These are phyloP conservation scores for Canariomyces notabilis DNA, from an alignment of 2,329 filamentous ascomycete genomes.

Conservation along the genomic window DNA sequence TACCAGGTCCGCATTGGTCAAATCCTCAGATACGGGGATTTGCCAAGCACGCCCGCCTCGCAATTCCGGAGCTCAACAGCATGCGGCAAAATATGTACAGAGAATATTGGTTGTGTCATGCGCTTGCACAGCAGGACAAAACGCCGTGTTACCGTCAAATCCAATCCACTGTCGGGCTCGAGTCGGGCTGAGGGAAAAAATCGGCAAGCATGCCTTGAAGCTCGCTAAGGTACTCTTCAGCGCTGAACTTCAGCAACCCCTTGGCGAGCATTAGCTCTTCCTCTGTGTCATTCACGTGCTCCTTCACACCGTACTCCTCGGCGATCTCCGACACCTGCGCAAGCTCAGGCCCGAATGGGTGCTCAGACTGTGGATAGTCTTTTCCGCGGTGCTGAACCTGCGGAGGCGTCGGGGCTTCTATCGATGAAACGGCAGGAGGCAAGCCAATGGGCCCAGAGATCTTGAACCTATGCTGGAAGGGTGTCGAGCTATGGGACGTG, in stretches of 20 bases:
- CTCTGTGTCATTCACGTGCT: slow-evolving; percentile 65
- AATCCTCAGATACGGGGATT: too few species aligned
- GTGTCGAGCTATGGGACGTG: slow-evolving; percentile 36
- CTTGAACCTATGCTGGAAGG: slow-evolving; percentile 26
- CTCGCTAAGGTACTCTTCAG: slow-evolving; percentile 79
- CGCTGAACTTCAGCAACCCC: slow-evolving; percentile 68
- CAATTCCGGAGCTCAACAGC: neutral
- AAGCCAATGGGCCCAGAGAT: slow-evolving; percentile 22
- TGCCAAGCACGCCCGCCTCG: too few species aligned
- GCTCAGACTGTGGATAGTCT: slow-evolving; percentile 45
- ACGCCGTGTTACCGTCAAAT: slow-evolving; percentile 6
- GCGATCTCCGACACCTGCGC: slow-evolving; percentile 89
- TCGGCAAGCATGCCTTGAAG: slow-evolving; percentile 64
- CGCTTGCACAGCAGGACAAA: neutral
- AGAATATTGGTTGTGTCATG: slow-evolving; percentile 11
- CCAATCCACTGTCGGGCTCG: slow-evolving; percentile 47
- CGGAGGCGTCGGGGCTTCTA: neutral
- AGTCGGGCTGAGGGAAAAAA: slow-evolving; percentile 46
- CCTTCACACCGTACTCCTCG: slow-evolving; percentile 72
- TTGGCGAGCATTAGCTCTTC: slow-evolving; percentile 62
- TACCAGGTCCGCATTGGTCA: too few species aligned
- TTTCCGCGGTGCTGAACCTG: slow-evolving; percentile 36
- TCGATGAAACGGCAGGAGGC: slow-evolving; percentile 23
- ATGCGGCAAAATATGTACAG: slow-evolving; percentile 19
- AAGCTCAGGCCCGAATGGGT: slow-evolving; percentile 86